Base-by-base conservation (phyloP, 257 asterid genomes). In the Verbena officinalis region DNA sequence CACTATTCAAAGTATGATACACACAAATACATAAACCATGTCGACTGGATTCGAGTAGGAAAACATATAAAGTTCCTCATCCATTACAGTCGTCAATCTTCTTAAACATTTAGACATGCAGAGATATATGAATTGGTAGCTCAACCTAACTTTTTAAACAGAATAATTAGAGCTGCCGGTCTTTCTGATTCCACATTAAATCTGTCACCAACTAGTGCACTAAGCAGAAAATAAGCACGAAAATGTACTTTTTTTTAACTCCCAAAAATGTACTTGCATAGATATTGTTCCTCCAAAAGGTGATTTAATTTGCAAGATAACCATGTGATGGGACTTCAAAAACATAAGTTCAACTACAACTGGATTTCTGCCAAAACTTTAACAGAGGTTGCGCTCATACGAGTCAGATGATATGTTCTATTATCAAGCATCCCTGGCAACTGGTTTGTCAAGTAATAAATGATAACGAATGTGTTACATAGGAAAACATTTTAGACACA, bases 111-210 rank as follows among this genome's bases (percentile, higher is more conserved):
- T 45, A 56, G 45, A 46, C 39, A 23, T 42, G 57, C 64, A 9
- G 31, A 9, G 49, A 22, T n/a, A 58, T 20, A 46, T 22, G 15
- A 3, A 30, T 31, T 58, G 33, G 22, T 48, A 33, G 43, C 52
- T 22, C 44, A n/a, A 48, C 23, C 7, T 15, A 40, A 23, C 17
- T 53, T 43, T 22, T 9, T 7, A 40, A 42, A 53, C 22, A 23
- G 20, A 54, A 52, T 42, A 27, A 40, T 5, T 53, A 66, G 36
- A 55, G 45, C 65, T 54, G 52, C 54, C 36, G 44, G 24, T 44
- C 21, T 12, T 24, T 11, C 10, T 7, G 62, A 38, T 38, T 48
- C 7, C 43, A 36, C 13, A 39, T 10, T 13, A 13, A 55, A 45
- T 50, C 33, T 3, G 36, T 54, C 40, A 30, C 27, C 27, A 53